These are phyloP conservation scores for Cercospora sp. DNA, from an alignment of 2,329 filamentous ascomycete genomes.

Conservation along the genomic window DNA sequence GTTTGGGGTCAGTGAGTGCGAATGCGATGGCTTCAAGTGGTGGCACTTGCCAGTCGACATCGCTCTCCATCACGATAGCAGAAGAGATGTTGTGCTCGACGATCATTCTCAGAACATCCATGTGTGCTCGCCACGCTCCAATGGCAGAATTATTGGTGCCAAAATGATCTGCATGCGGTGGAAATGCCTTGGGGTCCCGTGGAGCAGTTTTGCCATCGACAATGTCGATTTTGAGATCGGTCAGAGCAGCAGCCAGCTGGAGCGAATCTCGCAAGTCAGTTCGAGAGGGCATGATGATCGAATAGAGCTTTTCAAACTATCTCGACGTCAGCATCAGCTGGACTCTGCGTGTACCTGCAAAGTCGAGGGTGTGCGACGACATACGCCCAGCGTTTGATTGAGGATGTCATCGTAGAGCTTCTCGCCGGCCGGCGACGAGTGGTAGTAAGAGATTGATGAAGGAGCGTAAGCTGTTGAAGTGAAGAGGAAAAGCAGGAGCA, in stretches of 20 bases:
- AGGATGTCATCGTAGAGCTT: constrained; percentile 8
- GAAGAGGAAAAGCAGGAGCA: too few relatives aligned
- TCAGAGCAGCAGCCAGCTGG: constrained; percentile 49
- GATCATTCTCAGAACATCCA: constrained; percentile 35
- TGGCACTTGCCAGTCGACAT: constrained; percentile 47
- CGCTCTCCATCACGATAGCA: constrained; percentile 48
- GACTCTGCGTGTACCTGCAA: neutral
- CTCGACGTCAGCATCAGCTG: neutral
- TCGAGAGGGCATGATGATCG: constrained; percentile 54
- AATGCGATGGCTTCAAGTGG: neutral
- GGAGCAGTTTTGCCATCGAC: constrained; percentile 46
- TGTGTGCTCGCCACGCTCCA: constrained; percentile 25
- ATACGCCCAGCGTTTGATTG: constrained; percentile 18
- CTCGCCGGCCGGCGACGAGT: neutral
- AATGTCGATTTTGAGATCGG: constrained; percentile 50
- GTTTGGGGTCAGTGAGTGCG: neutral
- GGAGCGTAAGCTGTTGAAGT: too few relatives aligned
- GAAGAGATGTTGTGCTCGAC: constrained; percentile 41
- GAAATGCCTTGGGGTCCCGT: constrained; percentile 37
- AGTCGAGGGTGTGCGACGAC: neutral
- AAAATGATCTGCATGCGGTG: constrained; percentile 29
- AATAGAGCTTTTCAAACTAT: constrained; percentile 54
- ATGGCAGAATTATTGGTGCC: constrained; percentile 7
- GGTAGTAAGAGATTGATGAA: too few relatives aligned
- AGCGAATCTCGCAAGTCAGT: constrained; percentile 55